Base-by-base conservation (phyloP, 148 eudicot genomes). In the Fagopyrum homotropicum region DNA sequence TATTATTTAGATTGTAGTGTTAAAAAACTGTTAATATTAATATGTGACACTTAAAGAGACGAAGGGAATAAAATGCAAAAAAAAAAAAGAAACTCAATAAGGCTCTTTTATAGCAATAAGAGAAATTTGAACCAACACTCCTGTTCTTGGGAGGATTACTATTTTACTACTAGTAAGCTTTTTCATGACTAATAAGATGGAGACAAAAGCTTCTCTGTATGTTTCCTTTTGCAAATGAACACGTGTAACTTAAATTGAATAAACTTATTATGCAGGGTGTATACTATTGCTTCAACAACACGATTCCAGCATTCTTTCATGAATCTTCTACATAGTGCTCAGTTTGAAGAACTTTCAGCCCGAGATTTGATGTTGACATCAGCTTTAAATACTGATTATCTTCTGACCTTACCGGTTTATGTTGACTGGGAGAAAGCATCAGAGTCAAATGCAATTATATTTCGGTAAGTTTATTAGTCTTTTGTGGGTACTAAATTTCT, bases 391-490 rank as follows among this genome's bases (percentile, higher is more conserved):
- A 88, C 85, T 60, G 98, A 94, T 83, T 94, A 91, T 81, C 91
- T 94, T 46, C 93, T 94, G 56, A 94, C 91, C 29, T 82, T 94
- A 83, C 98, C 98, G 40, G 81, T 94, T 80, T 87, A 88, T 84
- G 90, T 94, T 80, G 98, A 94, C 82, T 94, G 98, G 98, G 92
- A 90, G 85, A 91, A 75, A 82, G 93, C 97, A 73, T 85, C 89
- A 22, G 89, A 88, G 76, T 88, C 98, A 17, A 89, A 86, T 82
- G 91, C 93, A 72, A 88, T 94, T 78, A 87, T 94, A 82, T 93
- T 89, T 89, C 91, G 98, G 98, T 93, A 64, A 77, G 40, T 16
- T 73, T 61, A 30, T 11, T 30, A 30, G 35, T 73, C 12, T 57
- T 19, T 77, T 60, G 29, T 43, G 17, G 43, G 61, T n/a, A 60